Percentiles rank a stretch among this genome's conserved stretches.
Conservation (phyloP, 495 filamentous ascomycete genomes). For the Lasiosphaeris hirsuta region DNA sequence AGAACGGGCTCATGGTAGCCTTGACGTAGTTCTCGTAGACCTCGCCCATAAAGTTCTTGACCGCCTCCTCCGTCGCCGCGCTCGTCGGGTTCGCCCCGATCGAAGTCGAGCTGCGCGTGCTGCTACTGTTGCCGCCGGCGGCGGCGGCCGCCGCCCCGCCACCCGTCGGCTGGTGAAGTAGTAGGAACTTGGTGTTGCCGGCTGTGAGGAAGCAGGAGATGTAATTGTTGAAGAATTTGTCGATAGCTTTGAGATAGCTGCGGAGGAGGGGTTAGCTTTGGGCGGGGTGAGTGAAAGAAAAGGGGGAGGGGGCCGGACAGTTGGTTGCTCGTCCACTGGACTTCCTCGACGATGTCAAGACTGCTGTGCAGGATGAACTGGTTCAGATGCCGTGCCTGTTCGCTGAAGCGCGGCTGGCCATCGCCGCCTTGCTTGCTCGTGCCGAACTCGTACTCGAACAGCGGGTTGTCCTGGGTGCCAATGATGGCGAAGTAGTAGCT, state of each 20-base stretch:
- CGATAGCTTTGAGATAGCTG: constrained; percentile 93
- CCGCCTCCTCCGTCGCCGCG: constrained; percentile 88
- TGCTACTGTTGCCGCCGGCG: not conserved
- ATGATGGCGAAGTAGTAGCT: constrained; percentile 97
- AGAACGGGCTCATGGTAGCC: constrained; percentile 97
- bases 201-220: constrained; percentile 89
- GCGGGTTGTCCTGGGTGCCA: constrained; percentile 87
- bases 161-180: constrained; percentile 73
- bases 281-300: not conserved
- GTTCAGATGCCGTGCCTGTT: constrained; percentile 87
- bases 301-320: constrained; percentile 51
- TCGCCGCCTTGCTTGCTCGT: constrained; percentile 92
- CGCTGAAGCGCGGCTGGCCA: constrained; percentile 80
- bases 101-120: constrained; percentile 53
- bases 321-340: constrained; percentile 80
- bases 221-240: constrained; percentile 87
- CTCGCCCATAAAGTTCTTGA: constrained; percentile 88
- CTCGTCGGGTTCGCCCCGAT: constrained; percentile 78
- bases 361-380: constrained; percentile 94
- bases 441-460: constrained; percentile 95
- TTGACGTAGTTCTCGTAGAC: constrained; percentile 95
- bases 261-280: not conserved
- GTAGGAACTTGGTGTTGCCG: constrained; percentile 78
- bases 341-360: constrained; percentile 90
- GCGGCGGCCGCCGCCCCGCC: constrained; percentile 24